Evolutionary conservation across 495 filamentous ascomycete species (phyloP).

Genomic region (Hypoxylon cercidicola): DNA sequence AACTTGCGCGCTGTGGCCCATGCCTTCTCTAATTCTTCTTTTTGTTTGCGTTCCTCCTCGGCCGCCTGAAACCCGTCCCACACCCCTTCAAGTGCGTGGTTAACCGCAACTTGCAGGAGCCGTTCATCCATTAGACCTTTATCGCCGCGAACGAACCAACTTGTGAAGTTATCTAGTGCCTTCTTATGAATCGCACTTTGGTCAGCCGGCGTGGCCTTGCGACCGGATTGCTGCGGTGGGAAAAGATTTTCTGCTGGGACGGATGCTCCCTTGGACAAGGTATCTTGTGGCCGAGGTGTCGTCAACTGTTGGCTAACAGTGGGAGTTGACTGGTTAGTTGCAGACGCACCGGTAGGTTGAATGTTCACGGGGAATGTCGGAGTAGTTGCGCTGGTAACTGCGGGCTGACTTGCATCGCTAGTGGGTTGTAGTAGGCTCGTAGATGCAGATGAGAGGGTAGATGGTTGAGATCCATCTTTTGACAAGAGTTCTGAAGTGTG

Average conservation of each 20-base stretch:
- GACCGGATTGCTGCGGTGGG: background rate
- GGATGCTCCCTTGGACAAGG: background rate
- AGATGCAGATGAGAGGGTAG: background rate
- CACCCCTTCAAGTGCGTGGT: constrained; percentile 46
- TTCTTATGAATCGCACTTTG: constrained; percentile 35
- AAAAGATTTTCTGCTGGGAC: background rate
- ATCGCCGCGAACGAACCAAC: constrained; percentile 59
- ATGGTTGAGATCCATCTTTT: constrained; percentile 10
- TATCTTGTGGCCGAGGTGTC: constrained; percentile 6
- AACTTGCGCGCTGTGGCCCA: constrained; percentile 52
- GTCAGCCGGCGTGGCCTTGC: background rate
- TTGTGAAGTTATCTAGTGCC: constrained; percentile 52
- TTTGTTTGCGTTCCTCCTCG: constrained; percentile 48
- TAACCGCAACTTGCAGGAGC: constrained; percentile 49
- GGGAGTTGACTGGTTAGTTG: background rate
- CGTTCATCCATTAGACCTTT: constrained; percentile 52
- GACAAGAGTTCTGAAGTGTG: constrained; percentile 3
- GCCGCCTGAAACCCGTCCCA: constrained; percentile 48
- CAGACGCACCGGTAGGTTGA: background rate
- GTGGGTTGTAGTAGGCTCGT: background rate
- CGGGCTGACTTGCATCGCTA: constrained; percentile 5
- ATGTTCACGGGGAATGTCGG: background rate
- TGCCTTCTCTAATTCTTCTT: constrained; percentile 55
- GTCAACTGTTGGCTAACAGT: background rate
- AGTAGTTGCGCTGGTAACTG: background rate